Conservation (phyloP, 2,329 filamentous ascomycete genomes). For the Dothiorella sarmentorum region DNA sequence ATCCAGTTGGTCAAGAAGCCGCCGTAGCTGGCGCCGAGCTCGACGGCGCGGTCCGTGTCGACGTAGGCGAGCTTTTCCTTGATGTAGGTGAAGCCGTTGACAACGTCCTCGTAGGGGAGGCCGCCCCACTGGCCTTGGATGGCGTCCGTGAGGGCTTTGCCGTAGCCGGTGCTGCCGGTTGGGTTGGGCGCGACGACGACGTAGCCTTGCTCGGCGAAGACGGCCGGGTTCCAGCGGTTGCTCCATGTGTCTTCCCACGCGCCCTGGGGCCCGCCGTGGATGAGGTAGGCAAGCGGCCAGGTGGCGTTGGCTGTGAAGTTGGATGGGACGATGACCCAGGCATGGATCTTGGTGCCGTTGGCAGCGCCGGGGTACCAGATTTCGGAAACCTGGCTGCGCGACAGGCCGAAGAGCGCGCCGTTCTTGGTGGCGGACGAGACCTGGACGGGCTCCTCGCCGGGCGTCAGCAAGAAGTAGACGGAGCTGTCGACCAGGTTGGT, state of each 20-base stretch:
- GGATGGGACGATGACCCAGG: constrained; percentile 61
- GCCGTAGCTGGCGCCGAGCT: constrained; percentile 60
- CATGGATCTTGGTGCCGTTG: constrained; percentile 61
- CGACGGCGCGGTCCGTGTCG: constrained; percentile 67
- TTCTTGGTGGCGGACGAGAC: constrained; percentile 64
- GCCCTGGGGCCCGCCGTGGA: constrained; percentile 80
- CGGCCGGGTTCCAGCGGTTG: constrained; percentile 79
- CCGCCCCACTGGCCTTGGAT: constrained; percentile 83
- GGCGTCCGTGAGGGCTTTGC: constrained; percentile 70
- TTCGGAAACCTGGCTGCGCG: constrained; percentile 60
- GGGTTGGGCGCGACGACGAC: constrained; percentile 79
- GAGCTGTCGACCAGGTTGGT: constrained; percentile 71
- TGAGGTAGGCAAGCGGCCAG: constrained; percentile 74
- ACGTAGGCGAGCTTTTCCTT: constrained; percentile 63
- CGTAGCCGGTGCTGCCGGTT: constrained; percentile 79
- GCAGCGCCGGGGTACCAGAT: constrained; percentile 67
- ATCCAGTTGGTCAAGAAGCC: constrained; percentile 69
- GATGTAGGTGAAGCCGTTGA: constrained; percentile 73
- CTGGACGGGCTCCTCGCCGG: constrained; percentile 26
- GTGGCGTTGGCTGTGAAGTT: constrained; percentile 66
- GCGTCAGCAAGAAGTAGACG: constrained; percentile 48
- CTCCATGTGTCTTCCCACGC: constrained; percentile 75
- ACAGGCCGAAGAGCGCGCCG: constrained; percentile 65
- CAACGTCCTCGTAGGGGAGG: constrained; percentile 77
- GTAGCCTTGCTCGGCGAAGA: constrained; percentile 86